Percentiles rank a stretch among this genome's conserved stretches.
These are phyloP conservation scores for Cladorrhinum samala DNA, from an alignment of 495 filamentous ascomycete genomes.

Conservation along the genomic window DNA sequence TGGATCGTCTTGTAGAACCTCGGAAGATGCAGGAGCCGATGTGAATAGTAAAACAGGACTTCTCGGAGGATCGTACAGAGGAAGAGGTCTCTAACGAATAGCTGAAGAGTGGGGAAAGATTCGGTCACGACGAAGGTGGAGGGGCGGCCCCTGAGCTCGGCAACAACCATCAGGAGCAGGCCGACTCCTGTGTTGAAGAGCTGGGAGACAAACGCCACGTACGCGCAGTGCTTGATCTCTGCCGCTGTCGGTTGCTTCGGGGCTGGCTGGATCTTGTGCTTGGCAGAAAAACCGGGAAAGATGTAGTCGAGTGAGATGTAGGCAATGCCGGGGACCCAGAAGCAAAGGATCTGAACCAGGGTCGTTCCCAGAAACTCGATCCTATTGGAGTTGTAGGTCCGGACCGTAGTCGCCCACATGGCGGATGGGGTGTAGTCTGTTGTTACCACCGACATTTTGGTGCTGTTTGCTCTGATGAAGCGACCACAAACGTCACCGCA, in stretches of 20 bases:
- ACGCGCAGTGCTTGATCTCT: conserved; percentile 42
- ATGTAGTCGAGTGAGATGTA: conserved; percentile 39
- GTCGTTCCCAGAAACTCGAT: conserved; percentile 42
- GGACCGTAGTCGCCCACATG: conserved; percentile 17
- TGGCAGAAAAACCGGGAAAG: conserved; percentile 41
- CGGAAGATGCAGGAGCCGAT: conserved; percentile 50
- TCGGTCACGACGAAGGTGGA: conserved; percentile 34
- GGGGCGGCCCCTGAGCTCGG: conserved; percentile 9
- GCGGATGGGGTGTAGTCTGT: conserved; percentile 1
- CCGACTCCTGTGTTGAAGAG: conserved; percentile 36
- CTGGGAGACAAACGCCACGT: conserved; percentile 44
- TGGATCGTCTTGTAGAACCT: conserved; percentile 47
- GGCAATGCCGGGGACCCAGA: conserved; percentile 45
- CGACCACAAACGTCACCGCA: too few species aligned
- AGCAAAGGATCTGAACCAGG: conserved; percentile 40
- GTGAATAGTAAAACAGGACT: conserved; percentile 49
- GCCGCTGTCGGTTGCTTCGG: conserved; percentile 42
- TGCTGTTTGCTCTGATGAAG: not conserved
- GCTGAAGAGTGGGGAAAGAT: conserved; percentile 26
- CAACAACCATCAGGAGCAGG: conserved; percentile 23
- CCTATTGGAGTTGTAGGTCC: conserved; percentile 11
- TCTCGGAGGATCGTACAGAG: conserved; percentile 46
- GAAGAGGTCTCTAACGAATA: conserved; percentile 39
- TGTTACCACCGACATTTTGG: not conserved
- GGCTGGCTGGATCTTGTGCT: conserved; percentile 52